Conservation (phyloP, 2,329 filamentous ascomycete genomes). For the Zasmidium cellare region DNA sequence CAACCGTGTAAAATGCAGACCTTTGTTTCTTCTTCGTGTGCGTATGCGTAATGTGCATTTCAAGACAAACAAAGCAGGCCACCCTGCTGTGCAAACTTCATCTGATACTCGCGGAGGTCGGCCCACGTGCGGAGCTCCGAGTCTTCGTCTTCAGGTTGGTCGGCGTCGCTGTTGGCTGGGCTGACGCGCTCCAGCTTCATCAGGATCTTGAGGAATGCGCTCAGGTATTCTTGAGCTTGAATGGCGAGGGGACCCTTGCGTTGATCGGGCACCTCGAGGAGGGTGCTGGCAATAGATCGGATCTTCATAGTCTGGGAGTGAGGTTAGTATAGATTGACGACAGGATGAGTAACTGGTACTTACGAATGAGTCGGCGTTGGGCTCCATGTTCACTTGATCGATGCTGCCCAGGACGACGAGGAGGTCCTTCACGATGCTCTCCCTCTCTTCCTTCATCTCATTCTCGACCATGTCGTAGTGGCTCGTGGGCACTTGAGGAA, state of each 20-base stretch:
- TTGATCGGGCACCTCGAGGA: conserved; percentile 63
- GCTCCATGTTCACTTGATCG: conserved; percentile 81
- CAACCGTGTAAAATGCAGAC: neutral
- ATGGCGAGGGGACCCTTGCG: conserved; percentile 54
- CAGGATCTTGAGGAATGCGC: conserved; percentile 71
- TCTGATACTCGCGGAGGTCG: conserved; percentile 74
- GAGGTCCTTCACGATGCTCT: conserved; percentile 78
- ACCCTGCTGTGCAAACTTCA: conserved; percentile 67
- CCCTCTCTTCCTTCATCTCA: conserved; percentile 72
- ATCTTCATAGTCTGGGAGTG: conserved; percentile 70
- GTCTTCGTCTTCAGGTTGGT: conserved; percentile 61
- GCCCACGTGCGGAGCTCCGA: conserved; percentile 76
- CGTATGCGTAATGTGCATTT: neutral
- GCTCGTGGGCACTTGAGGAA: conserved; percentile 31
- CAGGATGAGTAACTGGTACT: conserved; percentile 31
- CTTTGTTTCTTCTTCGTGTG: neutral
- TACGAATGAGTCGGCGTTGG: conserved; percentile 65
- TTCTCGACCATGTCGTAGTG: conserved; percentile 54
- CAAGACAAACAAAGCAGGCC: conserved; percentile 48
- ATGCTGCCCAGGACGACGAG: conserved; percentile 74
- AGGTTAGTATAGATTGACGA: neutral
- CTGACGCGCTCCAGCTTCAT: conserved; percentile 70
- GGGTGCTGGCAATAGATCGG: conserved; percentile 76
- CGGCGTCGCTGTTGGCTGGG: conserved; percentile 46
- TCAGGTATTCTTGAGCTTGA: conserved; percentile 70